Base-by-base conservation (phyloP, 2,329 filamentous ascomycete genomes). In the Claviceps sp. region DNA sequence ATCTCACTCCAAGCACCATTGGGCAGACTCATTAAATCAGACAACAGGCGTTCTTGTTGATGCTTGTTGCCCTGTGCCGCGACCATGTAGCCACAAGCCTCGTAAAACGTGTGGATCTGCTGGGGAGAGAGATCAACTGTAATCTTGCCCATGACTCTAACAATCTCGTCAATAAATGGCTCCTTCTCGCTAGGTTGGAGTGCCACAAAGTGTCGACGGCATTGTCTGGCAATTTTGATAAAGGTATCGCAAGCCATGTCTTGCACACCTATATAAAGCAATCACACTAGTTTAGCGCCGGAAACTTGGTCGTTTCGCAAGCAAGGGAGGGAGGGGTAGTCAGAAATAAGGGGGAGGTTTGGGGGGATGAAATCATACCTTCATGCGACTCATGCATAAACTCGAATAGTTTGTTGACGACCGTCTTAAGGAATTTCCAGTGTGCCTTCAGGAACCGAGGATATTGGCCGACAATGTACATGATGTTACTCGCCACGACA, bases 381-480 rank as follows among this genome's bases (percentile, higher is more conserved):
- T 98, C 93, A 63, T 98, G 93, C 1, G 93, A 97, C 70, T 98
- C 93, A 68, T 98, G 93, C 93, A 98, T 98, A 66, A 98, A 98
- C 72, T 98, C 93, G 63, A 98, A 98, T 5, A 98, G 79, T 74
- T 98, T 98, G 73, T 98, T 98, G 63, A 98, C 93, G 17, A 98
- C 93, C 2, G 93, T 98, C 81, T 98, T 98, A 52, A 98, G 75
- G 72, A 98, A 98, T 68, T 98, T 98, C 93, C 93, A 98, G 68
- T 98, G 93, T 1, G 93, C 93, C 74, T 98, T 98, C 61, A 98
- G 74, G 73, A 98, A 98, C 20, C 93, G 87, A 39, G 93, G 93
- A 65, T 98, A 98, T 66, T 98, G 93, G 53, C 93, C 93, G 55
- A 98, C 93, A 71, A 98, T 98, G 68, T 98, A 98, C 93, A 98